A percentile compares a stretch with the other conserved stretches of the same genome.
Conservation (phyloP, 345 rosid species). For the Cardamine occulta region DNA sequence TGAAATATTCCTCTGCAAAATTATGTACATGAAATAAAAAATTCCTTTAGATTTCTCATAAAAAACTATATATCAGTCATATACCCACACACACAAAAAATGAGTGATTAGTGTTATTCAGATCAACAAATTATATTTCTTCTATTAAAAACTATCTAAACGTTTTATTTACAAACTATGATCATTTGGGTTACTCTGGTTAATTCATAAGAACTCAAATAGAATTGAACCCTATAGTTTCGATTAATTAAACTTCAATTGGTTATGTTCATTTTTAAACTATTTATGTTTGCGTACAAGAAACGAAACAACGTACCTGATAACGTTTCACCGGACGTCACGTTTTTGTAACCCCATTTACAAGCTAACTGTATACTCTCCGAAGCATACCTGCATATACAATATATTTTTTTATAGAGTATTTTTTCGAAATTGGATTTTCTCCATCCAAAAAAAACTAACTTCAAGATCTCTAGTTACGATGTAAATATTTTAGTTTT, state of each 20-base stretch:
- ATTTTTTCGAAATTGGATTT: neutral
- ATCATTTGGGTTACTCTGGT: too few relatives aligned
- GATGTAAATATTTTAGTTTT: neutral
- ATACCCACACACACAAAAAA: neutral
- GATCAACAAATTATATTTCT: neutral
- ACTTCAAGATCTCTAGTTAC: neutral
- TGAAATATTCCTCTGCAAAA: slow-evolving; percentile 78
- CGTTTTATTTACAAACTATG: too few relatives aligned
- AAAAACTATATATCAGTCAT: neutral
- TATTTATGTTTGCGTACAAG: slow-evolving; percentile 8
- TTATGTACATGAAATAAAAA: neutral
- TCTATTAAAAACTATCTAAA: too few relatives aligned
- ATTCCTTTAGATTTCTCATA: neutral
- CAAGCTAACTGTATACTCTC: slow-evolving; percentile 90
- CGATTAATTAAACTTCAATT: neutral
- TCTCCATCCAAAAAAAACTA: neutral
- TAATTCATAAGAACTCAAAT: too few relatives aligned
- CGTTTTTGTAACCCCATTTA: slow-evolving; percentile 89
- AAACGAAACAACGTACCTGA: slow-evolving; percentile 50
- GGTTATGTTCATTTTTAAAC: neutral
- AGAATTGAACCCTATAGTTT: too few relatives aligned
- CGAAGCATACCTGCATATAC: slow-evolving; percentile 59
- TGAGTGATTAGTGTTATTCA: neutral
- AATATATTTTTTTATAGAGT: neutral
- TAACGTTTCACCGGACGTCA: slow-evolving; percentile 66